Conservation (phyloP, 768 basidiomycete genomes). For the Cyclocybe cylindracea region DNA sequence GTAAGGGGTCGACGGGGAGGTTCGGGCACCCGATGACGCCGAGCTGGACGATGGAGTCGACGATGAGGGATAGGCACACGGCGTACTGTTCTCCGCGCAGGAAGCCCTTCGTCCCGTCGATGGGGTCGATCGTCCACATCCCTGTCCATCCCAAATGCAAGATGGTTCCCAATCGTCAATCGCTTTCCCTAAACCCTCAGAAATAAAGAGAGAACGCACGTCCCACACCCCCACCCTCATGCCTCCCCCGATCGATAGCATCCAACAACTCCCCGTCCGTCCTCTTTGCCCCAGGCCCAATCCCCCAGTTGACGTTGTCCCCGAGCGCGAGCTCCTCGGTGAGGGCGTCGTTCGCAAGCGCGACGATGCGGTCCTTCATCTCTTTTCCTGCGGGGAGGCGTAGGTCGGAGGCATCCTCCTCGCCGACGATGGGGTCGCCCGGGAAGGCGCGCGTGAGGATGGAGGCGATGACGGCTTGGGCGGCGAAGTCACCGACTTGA, state of each 20-base stretch:
- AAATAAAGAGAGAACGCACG: constrained; percentile 46
- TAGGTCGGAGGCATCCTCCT: constrained; percentile 88
- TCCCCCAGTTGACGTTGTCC: constrained; percentile 69
- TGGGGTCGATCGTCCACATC: constrained; percentile 87
- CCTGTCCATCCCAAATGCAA: constrained; percentile 37
- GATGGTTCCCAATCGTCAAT: too few relatives aligned
- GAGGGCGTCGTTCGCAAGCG: constrained; percentile 82
- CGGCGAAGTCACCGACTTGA: constrained; percentile 95
- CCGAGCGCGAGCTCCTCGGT: constrained; percentile 51
- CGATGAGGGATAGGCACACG: constrained; percentile 84
- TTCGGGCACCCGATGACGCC: constrained; percentile 95
- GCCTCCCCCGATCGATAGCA: constrained; percentile 84
- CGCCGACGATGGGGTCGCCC: constrained; percentile 85
- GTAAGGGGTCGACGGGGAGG: constrained; percentile 56
- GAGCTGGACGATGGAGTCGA: constrained; percentile 75
- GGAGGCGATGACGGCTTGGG: constrained; percentile 88
- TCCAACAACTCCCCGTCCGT: constrained; percentile 66
- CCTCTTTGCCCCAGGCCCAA: constrained; percentile 59
- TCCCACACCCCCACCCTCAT: constrained; percentile 70
- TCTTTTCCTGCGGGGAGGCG: constrained; percentile 31
- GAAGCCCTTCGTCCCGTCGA: constrained; percentile 95
- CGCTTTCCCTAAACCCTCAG: not conserved
- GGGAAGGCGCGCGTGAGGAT: constrained; percentile 82
- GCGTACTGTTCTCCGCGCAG: constrained; percentile 92
- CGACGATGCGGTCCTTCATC: constrained; percentile 60